These are phyloP conservation scores for Rhizopus sp. DNA, from an alignment of 371 early-diverging fungal species.

Conservation along the genomic window DNA sequence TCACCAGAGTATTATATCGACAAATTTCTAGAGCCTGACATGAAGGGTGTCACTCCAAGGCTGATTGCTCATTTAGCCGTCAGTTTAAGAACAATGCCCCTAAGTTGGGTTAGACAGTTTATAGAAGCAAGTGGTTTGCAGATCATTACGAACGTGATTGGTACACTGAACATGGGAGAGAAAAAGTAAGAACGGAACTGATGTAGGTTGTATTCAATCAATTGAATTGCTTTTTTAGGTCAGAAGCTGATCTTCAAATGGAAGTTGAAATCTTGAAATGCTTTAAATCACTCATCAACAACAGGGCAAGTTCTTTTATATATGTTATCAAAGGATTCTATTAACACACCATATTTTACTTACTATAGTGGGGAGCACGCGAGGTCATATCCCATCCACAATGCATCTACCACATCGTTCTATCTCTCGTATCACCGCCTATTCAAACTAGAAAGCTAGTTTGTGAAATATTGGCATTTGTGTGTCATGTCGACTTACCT, in stretches of 20 bases:
- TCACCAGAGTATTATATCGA: slow-evolving; percentile 70
- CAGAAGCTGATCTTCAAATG: slow-evolving; percentile 73
- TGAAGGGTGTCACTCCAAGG: slow-evolving; percentile 60
- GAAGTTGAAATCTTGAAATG: slow-evolving; percentile 83
- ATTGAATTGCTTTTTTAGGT: slow-evolving; percentile 35
- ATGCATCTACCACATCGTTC: slow-evolving; percentile 71
- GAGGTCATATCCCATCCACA: slow-evolving; percentile 76
- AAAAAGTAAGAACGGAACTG: slow-evolving; percentile 36
- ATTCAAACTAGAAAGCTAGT: slow-evolving; percentile 78
- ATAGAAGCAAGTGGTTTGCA: slow-evolving; percentile 72
- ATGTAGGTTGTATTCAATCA: neutral
- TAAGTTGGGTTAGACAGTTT: slow-evolving; percentile 70
- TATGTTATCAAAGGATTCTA: neutral
- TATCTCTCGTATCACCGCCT: slow-evolving; percentile 79
- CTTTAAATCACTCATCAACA: slow-evolving; percentile 77
- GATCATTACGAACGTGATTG: slow-evolving; percentile 66
- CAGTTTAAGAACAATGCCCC: slow-evolving; percentile 72
- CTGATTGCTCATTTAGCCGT: slow-evolving; percentile 64
- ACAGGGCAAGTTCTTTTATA: slow-evolving; percentile 43
- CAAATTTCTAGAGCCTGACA: slow-evolving; percentile 59
- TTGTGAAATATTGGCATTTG: slow-evolving; percentile 80
- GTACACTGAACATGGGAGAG: slow-evolving; percentile 52
- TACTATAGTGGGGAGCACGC: slow-evolving; percentile 73
- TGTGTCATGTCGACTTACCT: slow-evolving; percentile 81
- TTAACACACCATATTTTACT: neutral